Evolutionary conservation across 1,284 basidiomycete genomes (phyloP), one percentile per base, ranked within the genome.

Genomic region (Rhodofomes roseus): DNA sequence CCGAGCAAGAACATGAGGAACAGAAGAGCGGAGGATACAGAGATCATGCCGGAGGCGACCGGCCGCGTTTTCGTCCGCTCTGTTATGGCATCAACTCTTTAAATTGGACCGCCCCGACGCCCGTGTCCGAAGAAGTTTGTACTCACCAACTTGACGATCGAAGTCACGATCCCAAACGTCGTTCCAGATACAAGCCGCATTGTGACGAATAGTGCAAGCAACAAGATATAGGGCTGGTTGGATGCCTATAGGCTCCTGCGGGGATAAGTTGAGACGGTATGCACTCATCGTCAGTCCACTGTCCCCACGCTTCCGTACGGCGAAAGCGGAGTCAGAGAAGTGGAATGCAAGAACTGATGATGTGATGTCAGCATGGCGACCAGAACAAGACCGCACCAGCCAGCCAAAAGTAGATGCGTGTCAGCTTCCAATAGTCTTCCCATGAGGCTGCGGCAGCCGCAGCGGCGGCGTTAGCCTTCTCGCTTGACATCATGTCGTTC

Each of bases 121-220:
- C n/a, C 7, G 22, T 11, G 41, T 20, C 22, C 6, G n/a, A n/a
- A n/a, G n/a, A n/a, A n/a, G n/a, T 20, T 5, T 29, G 48, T 31
- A 56, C 70, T 57, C 53, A 68, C 68, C 68, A 54, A 78, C 76
- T 72, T 71, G 66, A 7, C 68, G 64, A 61, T 78, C 77, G 57
- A 77, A 71, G 25, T 77, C 70, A 14, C 70, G 63, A 59, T 78
- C 77, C 46, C 74, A 68, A 22, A 78, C 77, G 60, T 80, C 78
- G 57, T 80, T 73, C 29, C 67, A 57, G 29, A 72, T 66, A 59
- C 73, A 73, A 0, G 64, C 71, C 5, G 74, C 68, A 46, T 70
- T 70, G 54, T 72, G 72, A 4, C 70, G 37, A 11, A 74, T 59
- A 36, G 68, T 68, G 44, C 62, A 60, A 14, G 65, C 67, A 51